These are phyloP conservation scores for Cicer pinnatifidum DNA, from an alignment of 306 rosid species.

Conservation along the genomic window DNA sequence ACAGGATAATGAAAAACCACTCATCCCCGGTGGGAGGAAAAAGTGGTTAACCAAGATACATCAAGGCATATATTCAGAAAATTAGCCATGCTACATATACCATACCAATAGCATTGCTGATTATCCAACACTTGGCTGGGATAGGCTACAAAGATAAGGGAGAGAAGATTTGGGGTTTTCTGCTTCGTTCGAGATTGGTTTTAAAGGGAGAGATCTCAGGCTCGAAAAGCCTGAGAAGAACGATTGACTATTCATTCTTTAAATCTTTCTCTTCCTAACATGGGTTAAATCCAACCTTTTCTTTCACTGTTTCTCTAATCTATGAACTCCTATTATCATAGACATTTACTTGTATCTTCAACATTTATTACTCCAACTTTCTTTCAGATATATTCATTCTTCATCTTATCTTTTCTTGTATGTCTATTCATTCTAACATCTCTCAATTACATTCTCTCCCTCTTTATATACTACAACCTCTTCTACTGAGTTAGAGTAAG, in stretches of 20 bases:
- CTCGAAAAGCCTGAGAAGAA: constrained; percentile 11
- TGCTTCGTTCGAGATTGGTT: not conserved
- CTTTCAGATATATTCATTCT: not conserved
- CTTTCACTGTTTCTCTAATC: not conserved
- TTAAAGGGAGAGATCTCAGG: not conserved
- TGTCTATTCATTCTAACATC: not conserved
- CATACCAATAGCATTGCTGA: not conserved
- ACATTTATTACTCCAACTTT: constrained; percentile 6
- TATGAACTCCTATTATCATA: not conserved
- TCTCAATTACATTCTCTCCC: not conserved
- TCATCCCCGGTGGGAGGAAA: not conserved
- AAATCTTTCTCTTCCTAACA: not conserved
- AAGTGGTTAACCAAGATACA: constrained; percentile 20
- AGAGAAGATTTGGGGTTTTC: not conserved
- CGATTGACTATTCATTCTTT: too few species aligned
- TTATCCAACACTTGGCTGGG: constrained; percentile 9
- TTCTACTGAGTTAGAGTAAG: not conserved
- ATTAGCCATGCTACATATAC: constrained; percentile 19
- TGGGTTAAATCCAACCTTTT: constrained; percentile 1
- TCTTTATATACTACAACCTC: not conserved
- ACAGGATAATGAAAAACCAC: not conserved
- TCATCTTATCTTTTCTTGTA: not conserved
- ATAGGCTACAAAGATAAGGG: not conserved
- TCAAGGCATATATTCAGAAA: constrained; percentile 24
- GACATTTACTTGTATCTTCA: not conserved